Conservation (phyloP, 208 protist genomes). For the Leishmania lainsoni region DNA sequence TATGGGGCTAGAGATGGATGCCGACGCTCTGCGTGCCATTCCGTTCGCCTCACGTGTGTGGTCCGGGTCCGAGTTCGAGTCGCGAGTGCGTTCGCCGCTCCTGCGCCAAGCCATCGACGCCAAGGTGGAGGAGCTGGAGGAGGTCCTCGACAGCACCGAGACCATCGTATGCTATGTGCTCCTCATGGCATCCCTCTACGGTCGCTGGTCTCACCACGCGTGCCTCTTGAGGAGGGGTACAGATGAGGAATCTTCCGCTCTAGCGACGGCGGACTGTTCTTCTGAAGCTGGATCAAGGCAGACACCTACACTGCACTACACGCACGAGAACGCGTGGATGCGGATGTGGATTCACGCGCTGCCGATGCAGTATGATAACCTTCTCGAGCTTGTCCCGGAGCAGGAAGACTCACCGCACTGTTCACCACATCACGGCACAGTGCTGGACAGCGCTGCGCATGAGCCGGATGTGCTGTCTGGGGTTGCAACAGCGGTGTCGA, state of each 20-base stretch:
- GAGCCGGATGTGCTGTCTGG: not conserved
- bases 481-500: not conserved
- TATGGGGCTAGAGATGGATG: not conserved
- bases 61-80: conserved; percentile 30
- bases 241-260: not conserved
- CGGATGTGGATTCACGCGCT: conserved; percentile 65
- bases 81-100: conserved; percentile 14
- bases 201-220: conserved; percentile 28
- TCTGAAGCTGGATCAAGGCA: not conserved
- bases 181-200: conserved; percentile 55
- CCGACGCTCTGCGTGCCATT: conserved; percentile 13
- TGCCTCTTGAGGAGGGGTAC: not conserved
- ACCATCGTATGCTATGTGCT: conserved; percentile 79
- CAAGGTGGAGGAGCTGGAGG: conserved; percentile 42
- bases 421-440: not conserved
- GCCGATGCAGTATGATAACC: conserved; percentile 79
- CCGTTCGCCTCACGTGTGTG: conserved; percentile 31
- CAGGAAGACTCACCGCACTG: not conserved
- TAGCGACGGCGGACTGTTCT: not conserved
- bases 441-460: not conserved
- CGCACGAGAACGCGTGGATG: conserved; percentile 77
- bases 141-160: conserved; percentile 51
- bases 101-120: conserved; percentile 19
- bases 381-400: conserved; percentile 62
- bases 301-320: conserved; percentile 28